Evolutionary conservation across 495 filamentous ascomycete species (phyloP).

Genomic region (Neurospora discreta): DNA sequence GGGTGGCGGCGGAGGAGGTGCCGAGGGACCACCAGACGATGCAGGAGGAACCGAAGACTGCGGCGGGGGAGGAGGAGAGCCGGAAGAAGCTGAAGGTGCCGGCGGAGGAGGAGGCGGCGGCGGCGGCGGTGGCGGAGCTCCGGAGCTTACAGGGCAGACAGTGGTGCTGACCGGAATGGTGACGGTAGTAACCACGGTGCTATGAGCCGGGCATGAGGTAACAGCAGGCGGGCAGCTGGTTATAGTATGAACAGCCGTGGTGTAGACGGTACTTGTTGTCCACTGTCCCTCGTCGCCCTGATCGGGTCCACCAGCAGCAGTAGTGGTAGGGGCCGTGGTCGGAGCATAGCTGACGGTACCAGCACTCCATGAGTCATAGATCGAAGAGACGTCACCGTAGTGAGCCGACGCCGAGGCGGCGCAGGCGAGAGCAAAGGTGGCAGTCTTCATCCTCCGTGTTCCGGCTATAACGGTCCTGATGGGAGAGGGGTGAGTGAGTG

Average conservation of each 20-base stretch:
- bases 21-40: slow-evolving; percentile 5
- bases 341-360: slow-evolving; percentile 2
- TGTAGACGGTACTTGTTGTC: slow-evolving; percentile 26
- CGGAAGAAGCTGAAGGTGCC: slow-evolving; percentile 5
- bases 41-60: slow-evolving; percentile 8
- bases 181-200: slow-evolving; percentile 27
- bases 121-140: slow-evolving; percentile 1
- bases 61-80: slow-evolving; percentile 2
- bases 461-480: background rate
- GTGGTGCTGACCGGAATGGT: slow-evolving; percentile 24
- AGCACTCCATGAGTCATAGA: background rate
- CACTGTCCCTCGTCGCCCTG: slow-evolving; percentile 7
- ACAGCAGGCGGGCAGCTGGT: slow-evolving; percentile 15
- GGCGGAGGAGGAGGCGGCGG: slow-evolving; percentile 6
- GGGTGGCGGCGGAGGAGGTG: slow-evolving; percentile 9
- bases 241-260: slow-evolving; percentile 18
- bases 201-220: slow-evolving; percentile 18
- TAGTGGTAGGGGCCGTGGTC: slow-evolving; percentile 5
- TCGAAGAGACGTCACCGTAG: background rate
- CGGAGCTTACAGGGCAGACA: slow-evolving; percentile 22
- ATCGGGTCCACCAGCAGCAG: background rate
- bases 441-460: slow-evolving; percentile 16
- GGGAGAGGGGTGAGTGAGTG: slow-evolving; percentile 14
- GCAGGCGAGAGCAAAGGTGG: slow-evolving; percentile 15
- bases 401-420: slow-evolving; percentile 16